Base-by-base conservation (phyloP, 2,329 filamentous ascomycete genomes). In the Penicillium concentricum region DNA sequence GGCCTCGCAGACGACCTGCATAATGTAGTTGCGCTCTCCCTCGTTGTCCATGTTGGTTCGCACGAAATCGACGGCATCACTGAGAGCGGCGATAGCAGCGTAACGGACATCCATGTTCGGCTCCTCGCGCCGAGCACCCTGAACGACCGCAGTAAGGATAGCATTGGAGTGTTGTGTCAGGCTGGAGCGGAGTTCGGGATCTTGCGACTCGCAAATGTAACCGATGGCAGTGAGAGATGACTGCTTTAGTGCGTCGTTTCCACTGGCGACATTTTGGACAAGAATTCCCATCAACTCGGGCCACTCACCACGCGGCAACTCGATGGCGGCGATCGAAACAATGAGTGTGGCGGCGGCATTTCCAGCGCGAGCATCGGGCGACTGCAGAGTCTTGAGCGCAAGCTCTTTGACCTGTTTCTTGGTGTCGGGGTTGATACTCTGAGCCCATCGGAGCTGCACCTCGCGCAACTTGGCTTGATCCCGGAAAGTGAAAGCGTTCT, bases 1-100 rank as follows among this genome's bases (percentile, higher is more conserved):
- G 67, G 94, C 94, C 81, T 99, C 94, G 79, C 94, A 99, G 70
- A 99, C 91, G 64, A 99, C 94, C 81, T 99, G 94, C 94, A 99
- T 99, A 72, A 99, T 99, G 82, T 97, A 99, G 81, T 99, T 99
- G 67, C 94, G 88, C 83, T 99, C 94, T 69, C 93, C 94, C 78
- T 99, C 94, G 70, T 97, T 94, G 78, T 97, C 95, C 78, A 99
- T 99, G 81, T 99, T 99, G 79, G 91, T 95, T 64, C 92, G 87
- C 57, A 99, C 93, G 71, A 99, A 99, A 77, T 99, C 94, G 58
- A 97, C 87, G 38, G 93, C 97, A 77, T 99, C 94, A 68, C 92
- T 91, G 43, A 99, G 87, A 44, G 94, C 94, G 48, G 90, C 90
- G 72, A 99, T 94, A 71, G 94, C 94, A 51, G 94, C 91, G 66